A percentile compares a stretch with the other conserved stretches of the same genome.
phyloP scores from a whole-genome alignment of 2,329 filamentous ascomycete genomes.

The Bipolaris sorokiniana region DNA sequence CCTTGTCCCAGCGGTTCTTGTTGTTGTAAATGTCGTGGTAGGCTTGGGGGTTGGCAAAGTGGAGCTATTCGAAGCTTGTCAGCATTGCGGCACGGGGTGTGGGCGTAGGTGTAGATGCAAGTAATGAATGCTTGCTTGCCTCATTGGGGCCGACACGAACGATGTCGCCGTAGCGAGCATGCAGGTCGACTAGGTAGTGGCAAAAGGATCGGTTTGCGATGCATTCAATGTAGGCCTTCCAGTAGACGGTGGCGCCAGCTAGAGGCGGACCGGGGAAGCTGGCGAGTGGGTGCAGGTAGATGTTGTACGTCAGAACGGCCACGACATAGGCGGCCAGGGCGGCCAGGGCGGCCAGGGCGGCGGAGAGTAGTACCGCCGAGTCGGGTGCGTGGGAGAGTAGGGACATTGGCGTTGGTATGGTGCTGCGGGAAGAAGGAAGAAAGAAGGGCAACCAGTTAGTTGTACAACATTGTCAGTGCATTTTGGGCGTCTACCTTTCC shows the following conservation, averaged over 20 bases:
- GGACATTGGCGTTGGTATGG: constrained; percentile 2
- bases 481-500: neutral
- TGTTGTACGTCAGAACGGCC: constrained; percentile 38
- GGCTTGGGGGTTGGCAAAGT: constrained; percentile 51
- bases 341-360: constrained; percentile 17
- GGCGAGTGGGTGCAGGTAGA: constrained; percentile 53
- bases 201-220: constrained; percentile 37
- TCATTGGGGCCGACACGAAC: constrained; percentile 41
- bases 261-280: constrained; percentile 51
- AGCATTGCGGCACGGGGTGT: constrained; percentile 2
- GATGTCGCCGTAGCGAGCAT: constrained; percentile 36
- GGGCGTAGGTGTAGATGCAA: neutral
- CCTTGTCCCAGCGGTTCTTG: constrained; percentile 53
- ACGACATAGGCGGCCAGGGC: constrained; percentile 22
- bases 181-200: constrained; percentile 34
- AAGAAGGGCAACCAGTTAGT: neutral
- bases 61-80: constrained; percentile 42
- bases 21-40: constrained; percentile 55
- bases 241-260: constrained; percentile 31
- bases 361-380: constrained; percentile 16
- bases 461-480: neutral
- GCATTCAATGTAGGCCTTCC: constrained; percentile 41
- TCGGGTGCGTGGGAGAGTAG: constrained; percentile 4
- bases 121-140: constrained; percentile 13
- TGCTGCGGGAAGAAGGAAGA: neutral